Conservation (phyloP, 441 rosid species). For the Caryocar brasiliense region DNA sequence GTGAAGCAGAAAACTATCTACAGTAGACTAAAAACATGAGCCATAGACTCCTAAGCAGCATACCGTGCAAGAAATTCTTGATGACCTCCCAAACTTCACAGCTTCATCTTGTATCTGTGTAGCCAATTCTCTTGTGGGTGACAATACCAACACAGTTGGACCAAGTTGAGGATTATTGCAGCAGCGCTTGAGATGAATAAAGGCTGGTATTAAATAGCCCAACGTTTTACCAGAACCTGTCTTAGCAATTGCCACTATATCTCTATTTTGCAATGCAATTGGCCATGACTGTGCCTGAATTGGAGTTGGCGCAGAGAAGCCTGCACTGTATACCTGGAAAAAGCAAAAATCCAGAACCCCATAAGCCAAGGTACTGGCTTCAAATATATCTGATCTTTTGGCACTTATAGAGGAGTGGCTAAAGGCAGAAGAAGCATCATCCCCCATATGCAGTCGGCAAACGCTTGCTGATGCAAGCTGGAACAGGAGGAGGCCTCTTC, state of each 20-base stretch:
- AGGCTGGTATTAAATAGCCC: conserved; percentile 89
- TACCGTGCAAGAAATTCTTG: conserved; percentile 85
- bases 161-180: conserved; percentile 66
- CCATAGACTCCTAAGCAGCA: conserved; percentile 20
- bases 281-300: conserved; percentile 99
- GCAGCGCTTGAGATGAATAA: conserved; percentile 64
- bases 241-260: conserved; percentile 95
- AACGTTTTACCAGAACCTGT: conserved; percentile 98
- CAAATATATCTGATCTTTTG: conserved; percentile 31
- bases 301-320: conserved; percentile 93
- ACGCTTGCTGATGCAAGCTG: conserved; percentile 80
- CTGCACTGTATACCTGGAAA: conserved; percentile 86
- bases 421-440: conserved; percentile 92
- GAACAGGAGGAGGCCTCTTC: conserved; percentile 93
- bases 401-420: conserved; percentile 35
- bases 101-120: conserved; percentile 95
- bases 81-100: conserved; percentile 81
- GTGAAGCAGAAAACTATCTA: too few species aligned
- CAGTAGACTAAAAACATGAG: too few species aligned
- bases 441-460: conserved; percentile 80
- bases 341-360: conserved; percentile 45
- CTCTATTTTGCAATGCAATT: conserved; percentile 78
- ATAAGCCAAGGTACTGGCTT: conserved; percentile 48
- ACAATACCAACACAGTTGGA: conserved; percentile 85
- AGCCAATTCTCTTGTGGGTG: conserved; percentile 98